Evolutionary conservation across 2,329 filamentous ascomycete species (phyloP).

Genomic region (Hypoxylon rubiginosum): DNA sequence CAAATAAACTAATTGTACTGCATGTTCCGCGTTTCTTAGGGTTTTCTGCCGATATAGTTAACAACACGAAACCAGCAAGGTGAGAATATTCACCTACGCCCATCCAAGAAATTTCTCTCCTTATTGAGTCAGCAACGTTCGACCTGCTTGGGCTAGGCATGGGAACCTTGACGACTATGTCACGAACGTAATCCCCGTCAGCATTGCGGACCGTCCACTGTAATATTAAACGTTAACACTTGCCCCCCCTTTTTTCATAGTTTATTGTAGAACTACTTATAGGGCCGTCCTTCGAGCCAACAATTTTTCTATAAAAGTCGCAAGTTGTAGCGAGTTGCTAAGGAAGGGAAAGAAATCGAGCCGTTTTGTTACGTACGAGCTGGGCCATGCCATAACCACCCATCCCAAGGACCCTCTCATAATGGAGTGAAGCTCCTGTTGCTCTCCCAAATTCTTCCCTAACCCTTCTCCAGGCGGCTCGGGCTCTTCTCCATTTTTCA

Average conservation of each 20-base stretch:
- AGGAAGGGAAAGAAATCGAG: background rate
- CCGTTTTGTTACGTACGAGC: slow-evolving; percentile 21
- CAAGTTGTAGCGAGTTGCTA: too few species aligned
- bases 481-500: slow-evolving; percentile 6
- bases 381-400: slow-evolving; percentile 29
- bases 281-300: background rate
- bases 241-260: too few species aligned
- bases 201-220: slow-evolving; percentile 21
- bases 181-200: background rate
- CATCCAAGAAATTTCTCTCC: slow-evolving; percentile 1
- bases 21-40: background rate
- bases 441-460: background rate
- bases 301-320: background rate
- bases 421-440: background rate
- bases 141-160: background rate
- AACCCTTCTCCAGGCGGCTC: background rate
- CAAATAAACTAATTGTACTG: background rate
- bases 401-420: slow-evolving; percentile 21
- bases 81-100: slow-evolving; percentile 12
- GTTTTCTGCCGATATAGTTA: background rate
- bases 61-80: background rate
- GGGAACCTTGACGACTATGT: slow-evolving; percentile 21
- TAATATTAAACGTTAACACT: background rate
- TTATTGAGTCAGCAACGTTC: background rate
- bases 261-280: background rate